Evolutionary conservation across 768 basidiomycete genomes (phyloP).

Genomic region (Calvatia gigantea): DNA sequence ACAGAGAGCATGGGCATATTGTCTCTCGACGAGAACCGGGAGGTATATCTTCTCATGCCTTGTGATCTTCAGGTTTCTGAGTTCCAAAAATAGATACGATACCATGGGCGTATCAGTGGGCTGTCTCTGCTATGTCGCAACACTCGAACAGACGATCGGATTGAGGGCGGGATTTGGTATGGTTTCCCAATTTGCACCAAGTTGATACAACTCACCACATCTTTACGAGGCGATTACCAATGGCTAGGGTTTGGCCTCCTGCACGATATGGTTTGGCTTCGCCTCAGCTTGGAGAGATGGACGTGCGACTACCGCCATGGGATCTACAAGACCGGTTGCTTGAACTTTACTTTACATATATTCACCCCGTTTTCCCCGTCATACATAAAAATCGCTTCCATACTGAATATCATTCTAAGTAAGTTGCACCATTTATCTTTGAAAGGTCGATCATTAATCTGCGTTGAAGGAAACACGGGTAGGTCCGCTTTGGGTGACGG

Average conservation of each 20-base stretch:
- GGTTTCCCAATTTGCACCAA: constrained; percentile 15
- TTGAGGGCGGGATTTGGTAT: constrained; percentile 67
- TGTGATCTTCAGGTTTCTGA: background rate
- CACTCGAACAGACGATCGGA: constrained; percentile 63
- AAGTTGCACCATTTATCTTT: constrained; percentile 3
- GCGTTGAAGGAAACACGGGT: constrained; percentile 1
- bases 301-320: constrained; percentile 54
- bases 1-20: constrained; percentile 64
- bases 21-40: constrained; percentile 73
- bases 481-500: background rate
- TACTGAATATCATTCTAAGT: constrained; percentile 57
- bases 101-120: constrained; percentile 76
- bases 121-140: constrained; percentile 69
- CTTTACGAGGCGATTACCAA: constrained; percentile 56
- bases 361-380: constrained; percentile 81
- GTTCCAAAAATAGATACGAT: constrained; percentile 61
- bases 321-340: constrained; percentile 66
- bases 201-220: background rate
- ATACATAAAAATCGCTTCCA: constrained; percentile 72
- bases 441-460: background rate
- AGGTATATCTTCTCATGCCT: constrained; percentile 37
- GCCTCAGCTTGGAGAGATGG: constrained; percentile 40
- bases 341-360: constrained; percentile 76
- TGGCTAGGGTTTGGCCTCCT: constrained; percentile 74
- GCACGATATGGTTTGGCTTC: constrained; percentile 37